Percentiles rank a stretch among this genome's conserved stretches.
These are phyloP conservation scores for Sphenostylis stenocarpa DNA, from an alignment of 306 rosid genomes.

Conservation along the genomic window DNA sequence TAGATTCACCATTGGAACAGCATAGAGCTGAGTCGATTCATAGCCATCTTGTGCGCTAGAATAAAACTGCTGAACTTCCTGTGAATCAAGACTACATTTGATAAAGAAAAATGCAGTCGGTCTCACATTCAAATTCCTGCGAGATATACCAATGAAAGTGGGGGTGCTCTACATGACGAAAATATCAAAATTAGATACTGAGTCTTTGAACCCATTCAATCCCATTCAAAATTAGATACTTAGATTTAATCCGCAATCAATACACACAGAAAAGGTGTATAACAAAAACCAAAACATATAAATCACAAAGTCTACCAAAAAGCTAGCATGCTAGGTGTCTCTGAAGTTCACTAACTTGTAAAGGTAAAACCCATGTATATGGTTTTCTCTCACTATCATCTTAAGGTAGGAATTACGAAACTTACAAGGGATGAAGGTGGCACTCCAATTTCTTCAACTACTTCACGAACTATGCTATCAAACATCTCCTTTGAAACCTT, in stretches of 20 bases:
- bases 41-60: constrained; percentile 81
- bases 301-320: neutral
- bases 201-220: constrained; percentile 10
- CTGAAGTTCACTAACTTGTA: neutral
- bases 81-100: constrained; percentile 71
- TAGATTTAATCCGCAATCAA: neutral
- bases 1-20: constrained; percentile 71
- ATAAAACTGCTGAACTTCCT: constrained; percentile 71
- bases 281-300: neutral
- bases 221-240: constrained; percentile 1
- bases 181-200: constrained; percentile 31
- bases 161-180: constrained; percentile 59
- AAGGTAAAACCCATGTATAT: constrained; percentile 3
- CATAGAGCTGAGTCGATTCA: constrained; percentile 83
- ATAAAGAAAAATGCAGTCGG: constrained; percentile 84
- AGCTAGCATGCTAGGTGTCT: neutral
- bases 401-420: constrained; percentile 18
- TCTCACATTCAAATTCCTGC: constrained; percentile 76
- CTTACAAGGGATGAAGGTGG: constrained; percentile 84
- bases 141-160: constrained; percentile 72
- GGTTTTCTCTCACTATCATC: neutral
- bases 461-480: constrained; percentile 90
- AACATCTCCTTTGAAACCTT: constrained; percentile 81
- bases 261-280: neutral
- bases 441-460: constrained; percentile 95